Conservation (phyloP, 2,329 filamentous ascomycete genomes). For the Neopestalotiopsis sp. region DNA sequence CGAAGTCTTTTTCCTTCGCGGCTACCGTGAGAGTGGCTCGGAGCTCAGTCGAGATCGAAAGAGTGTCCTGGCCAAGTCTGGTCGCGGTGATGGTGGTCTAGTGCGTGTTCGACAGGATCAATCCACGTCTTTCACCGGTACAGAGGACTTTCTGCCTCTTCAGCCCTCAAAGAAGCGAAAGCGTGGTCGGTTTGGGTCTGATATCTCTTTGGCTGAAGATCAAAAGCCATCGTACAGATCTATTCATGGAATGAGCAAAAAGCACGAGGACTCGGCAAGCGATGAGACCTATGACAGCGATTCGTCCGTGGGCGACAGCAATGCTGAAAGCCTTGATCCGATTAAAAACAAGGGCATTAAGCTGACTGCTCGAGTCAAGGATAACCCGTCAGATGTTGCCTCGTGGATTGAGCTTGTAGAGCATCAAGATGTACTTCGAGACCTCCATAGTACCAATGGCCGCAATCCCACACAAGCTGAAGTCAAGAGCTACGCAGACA, state of each 20-base stretch:
- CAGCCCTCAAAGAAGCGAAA: slow-evolving; percentile 48
- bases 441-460: slow-evolving; percentile 49
- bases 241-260: slow-evolving; percentile 67
- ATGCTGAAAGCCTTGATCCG: slow-evolving; percentile 42
- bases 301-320: slow-evolving; percentile 42
- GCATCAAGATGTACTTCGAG: slow-evolving; percentile 75
- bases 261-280: slow-evolving; percentile 49
- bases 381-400: slow-evolving; percentile 68
- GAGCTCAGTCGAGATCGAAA: slow-evolving; percentile 50
- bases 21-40: slow-evolving; percentile 47
- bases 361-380: slow-evolving; percentile 67
- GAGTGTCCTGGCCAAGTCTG: slow-evolving; percentile 50
- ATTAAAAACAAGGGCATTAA: slow-evolving; percentile 61
- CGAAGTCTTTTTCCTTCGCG: slow-evolving; percentile 57
- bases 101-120: slow-evolving; percentile 44
- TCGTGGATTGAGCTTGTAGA: slow-evolving; percentile 81
- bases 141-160: slow-evolving; percentile 56
- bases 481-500: slow-evolving; percentile 71
- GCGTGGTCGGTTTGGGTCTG: slow-evolving; percentile 31
- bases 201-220: slow-evolving; percentile 50
- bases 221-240: slow-evolving; percentile 65
- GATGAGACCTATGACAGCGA: slow-evolving; percentile 56
- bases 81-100: slow-evolving; percentile 42
- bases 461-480: slow-evolving; percentile 63
- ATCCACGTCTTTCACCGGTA: slow-evolving; percentile 28